Evolutionary conservation across 2,329 filamentous ascomycete genomes (phyloP), one percentile per base, ranked within the genome.

Genomic region (Aschersonia sp.): DNA sequence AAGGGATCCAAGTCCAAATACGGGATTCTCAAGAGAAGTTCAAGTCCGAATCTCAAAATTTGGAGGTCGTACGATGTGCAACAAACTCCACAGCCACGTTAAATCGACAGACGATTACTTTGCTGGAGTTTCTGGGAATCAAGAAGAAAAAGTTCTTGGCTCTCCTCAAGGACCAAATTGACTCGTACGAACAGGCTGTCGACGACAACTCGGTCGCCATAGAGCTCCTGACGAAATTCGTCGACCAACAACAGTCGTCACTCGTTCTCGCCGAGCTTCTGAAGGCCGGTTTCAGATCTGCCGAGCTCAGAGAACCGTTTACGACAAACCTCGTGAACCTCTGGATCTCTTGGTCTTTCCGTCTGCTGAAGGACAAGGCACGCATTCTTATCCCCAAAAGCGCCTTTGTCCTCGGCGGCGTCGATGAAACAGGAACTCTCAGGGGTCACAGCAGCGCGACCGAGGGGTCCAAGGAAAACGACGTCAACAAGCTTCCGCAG

Each of bases 1-100:
- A 74, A 50, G 74, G 73, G 0, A 76, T 73, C 32, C 78, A 89
- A 48, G 76, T 97, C 0, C 80, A 86, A 46, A 80, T 95, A 45
- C 81, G 92, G 2, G 76, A 79, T 11, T 95, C 87, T 10, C 92
- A 98, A 58, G 74, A 84, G 57, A 98, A 98, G 62, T 98, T 98
- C 59, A 70, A 74, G 22, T 77, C 85, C 0, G 63, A 68, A 4
- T 81, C 83, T 56, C 79, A 81, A 43, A 79, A 78, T 3, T 69
- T 98, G 1, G 92, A 98, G 60, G 84, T 98, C 48, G 87, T 95
- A 52, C 78, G 85, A 29, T 82, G 80, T 51, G 90, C 92, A 1
- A 75, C 79, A 1, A 85, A 81, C 56, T 81, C 87, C 1, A 74
- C 77, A 3, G 87, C 90, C 1, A 85, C 82, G 4, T 72, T 98